Conservation (phyloP, 2,329 filamentous ascomycete genomes). For the Diaporthe amygdali region DNA sequence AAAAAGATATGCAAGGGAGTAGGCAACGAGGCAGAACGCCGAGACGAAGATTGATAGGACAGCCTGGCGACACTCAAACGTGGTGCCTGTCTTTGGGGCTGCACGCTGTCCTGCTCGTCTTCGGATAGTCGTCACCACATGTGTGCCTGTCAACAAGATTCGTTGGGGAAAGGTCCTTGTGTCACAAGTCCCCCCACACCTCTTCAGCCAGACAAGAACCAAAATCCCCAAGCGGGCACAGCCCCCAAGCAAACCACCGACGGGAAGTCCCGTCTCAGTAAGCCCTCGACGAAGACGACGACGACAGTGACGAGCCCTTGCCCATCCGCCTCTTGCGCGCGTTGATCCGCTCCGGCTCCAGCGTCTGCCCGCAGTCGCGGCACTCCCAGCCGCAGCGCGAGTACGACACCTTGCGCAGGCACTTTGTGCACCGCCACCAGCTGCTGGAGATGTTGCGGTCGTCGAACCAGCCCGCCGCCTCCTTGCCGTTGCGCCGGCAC, state of each 20-base stretch:
- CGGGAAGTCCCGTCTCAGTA: background rate
- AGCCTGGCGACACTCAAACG: background rate
- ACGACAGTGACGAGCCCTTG: slow-evolving; percentile 21
- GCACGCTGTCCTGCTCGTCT: background rate
- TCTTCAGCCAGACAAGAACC: background rate
- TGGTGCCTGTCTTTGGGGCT: background rate
- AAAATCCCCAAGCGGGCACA: background rate
- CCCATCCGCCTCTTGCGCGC: slow-evolving; percentile 10
- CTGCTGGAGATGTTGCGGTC: slow-evolving; percentile 42
- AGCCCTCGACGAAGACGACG: slow-evolving; percentile 8
- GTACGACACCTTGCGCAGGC: slow-evolving; percentile 51
- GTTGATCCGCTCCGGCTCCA: slow-evolving; percentile 49
- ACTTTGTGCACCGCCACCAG: slow-evolving; percentile 63
- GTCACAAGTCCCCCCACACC: too few species aligned
- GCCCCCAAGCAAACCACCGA: background rate
- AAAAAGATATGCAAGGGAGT: background rate
- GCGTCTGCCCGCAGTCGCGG: slow-evolving; percentile 49
- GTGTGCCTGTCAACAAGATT: too few species aligned
- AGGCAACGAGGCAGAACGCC: slow-evolving; percentile 4
- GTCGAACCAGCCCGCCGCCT: slow-evolving; percentile 41
- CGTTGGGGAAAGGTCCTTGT: too few species aligned
- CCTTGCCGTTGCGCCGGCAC: slow-evolving; percentile 46
- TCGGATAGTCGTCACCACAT: background rate
- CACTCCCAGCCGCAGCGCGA: slow-evolving; percentile 50
- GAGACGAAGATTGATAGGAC: background rate